These are phyloP conservation scores for Serendipita indica DNA, from an alignment of 768 basidiomycete genomes.

Conservation along the genomic window DNA sequence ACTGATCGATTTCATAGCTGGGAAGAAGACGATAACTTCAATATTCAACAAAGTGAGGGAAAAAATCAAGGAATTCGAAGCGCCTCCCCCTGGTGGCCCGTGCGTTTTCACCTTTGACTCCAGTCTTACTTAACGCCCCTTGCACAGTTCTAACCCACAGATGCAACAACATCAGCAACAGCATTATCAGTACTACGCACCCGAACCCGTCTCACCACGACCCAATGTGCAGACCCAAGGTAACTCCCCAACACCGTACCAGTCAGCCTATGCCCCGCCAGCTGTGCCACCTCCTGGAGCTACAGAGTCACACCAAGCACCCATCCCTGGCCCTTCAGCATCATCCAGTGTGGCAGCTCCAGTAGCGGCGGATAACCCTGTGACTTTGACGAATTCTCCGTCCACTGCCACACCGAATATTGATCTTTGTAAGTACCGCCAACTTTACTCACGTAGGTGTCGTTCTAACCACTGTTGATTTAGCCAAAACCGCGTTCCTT, in stretches of 20 bases:
- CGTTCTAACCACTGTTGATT: no score
- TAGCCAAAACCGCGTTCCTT: not conserved
- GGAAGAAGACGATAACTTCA: not conserved
- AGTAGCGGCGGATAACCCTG: not conserved
- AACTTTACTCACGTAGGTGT: no score
- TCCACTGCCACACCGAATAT: not conserved
- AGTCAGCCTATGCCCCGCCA: not conserved
- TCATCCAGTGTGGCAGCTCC: not conserved
- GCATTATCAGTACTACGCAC: not conserved
- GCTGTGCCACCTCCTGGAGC: not conserved
- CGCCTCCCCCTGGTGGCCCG: not conserved
- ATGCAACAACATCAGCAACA: not conserved
- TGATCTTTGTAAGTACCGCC: not conserved
- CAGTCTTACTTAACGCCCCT: not conserved
- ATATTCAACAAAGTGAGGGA: slow-evolving; percentile 2
- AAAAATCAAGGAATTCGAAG: slow-evolving; percentile 2
- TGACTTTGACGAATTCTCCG: not conserved
- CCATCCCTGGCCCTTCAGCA: not conserved
- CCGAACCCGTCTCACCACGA: not conserved
- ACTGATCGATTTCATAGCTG: slow-evolving; percentile 1
- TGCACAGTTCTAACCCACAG: not conserved
- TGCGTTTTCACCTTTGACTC: not conserved
- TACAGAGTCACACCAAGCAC: no score
- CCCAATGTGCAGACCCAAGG: not conserved
- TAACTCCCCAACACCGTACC: not conserved